Evolutionary conservation across 495 filamentous ascomycete species (phyloP).

Genomic region (Copromyces sp.): DNA sequence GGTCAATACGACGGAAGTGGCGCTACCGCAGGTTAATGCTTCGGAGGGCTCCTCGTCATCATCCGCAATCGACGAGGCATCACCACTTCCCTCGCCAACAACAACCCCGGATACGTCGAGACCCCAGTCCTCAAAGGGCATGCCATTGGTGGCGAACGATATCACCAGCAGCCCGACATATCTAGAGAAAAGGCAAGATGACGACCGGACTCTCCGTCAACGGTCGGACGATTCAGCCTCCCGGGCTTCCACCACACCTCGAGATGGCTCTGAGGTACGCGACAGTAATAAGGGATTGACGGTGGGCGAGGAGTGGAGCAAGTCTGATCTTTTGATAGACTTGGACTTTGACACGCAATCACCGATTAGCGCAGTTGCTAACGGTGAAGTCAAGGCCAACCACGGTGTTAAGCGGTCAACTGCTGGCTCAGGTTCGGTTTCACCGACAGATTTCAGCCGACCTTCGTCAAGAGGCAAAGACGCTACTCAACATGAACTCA

Average conservation of each 20-base stretch:
- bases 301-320: slow-evolving; percentile 28
- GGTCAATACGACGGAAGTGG: slow-evolving; percentile 7
- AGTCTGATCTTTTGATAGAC: slow-evolving; percentile 24
- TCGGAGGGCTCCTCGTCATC: slow-evolving; percentile 38
- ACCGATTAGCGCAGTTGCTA: not conserved
- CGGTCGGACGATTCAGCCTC: slow-evolving; percentile 7
- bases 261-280: slow-evolving; percentile 1
- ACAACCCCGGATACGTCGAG: slow-evolving; percentile 39
- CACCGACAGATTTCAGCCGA: not conserved
- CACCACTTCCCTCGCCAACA: slow-evolving; percentile 27
- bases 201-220: slow-evolving; percentile 16
- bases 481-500: not conserved
- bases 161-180: not conserved
- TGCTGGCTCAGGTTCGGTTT: not conserved
- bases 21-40: not conserved
- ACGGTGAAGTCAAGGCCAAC: not conserved
- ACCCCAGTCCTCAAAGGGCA: slow-evolving; percentile 31
- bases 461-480: not conserved
- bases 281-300: not conserved
- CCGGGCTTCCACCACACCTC: slow-evolving; percentile 19
- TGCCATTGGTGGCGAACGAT: slow-evolving; percentile 6
- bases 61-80: slow-evolving; percentile 33
- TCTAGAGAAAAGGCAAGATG: slow-evolving; percentile 6
- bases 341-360: slow-evolving; percentile 25
- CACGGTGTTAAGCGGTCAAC: not conserved